phyloP scores from a whole-genome alignment of 768 basidiomycete species.

The Pleurotus sapidus region DNA sequence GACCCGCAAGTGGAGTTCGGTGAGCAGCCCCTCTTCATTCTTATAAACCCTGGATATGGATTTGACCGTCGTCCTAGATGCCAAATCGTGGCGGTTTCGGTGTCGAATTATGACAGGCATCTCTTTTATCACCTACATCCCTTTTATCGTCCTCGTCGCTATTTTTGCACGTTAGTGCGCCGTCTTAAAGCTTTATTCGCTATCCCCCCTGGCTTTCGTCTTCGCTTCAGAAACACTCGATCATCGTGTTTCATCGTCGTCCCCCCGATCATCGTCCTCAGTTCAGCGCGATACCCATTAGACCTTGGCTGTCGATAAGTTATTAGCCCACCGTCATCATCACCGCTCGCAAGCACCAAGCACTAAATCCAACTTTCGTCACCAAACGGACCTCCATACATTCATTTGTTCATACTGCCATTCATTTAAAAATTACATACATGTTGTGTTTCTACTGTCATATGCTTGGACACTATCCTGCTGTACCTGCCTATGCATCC shows the following conservation, averaged over 20 bases:
- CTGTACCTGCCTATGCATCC: constrained; percentile 1
- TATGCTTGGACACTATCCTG: constrained; percentile 1
- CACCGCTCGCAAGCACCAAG: not conserved
- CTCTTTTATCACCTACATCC: constrained; percentile 73
- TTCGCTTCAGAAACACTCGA: not conserved
- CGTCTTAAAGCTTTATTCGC: not conserved
- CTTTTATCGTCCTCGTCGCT: constrained; percentile 72
- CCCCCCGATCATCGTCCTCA: not conserved
- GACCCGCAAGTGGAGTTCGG: constrained; percentile 80
- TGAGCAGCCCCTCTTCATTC: constrained; percentile 29
- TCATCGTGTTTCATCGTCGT: not conserved
- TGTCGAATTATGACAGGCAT: constrained; percentile 71
- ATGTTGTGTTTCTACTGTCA: constrained; percentile 8
- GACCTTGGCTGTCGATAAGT: constrained; percentile 6
- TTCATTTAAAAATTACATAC: constrained; percentile 5
- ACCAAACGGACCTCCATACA: constrained; percentile 5
- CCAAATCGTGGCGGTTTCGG: constrained; percentile 68
- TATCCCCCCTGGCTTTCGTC: not conserved
- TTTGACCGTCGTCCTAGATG: constrained; percentile 43
- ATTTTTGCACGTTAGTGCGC: constrained; percentile 42
- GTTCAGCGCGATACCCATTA: constrained; percentile 3
- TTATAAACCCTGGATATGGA: not conserved
- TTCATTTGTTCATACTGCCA: constrained; percentile 6
- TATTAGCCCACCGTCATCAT: not conserved
- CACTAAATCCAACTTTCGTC: constrained; percentile 5